These are phyloP conservation scores for Hypoxylon sp. DNA, from an alignment of 2,329 filamentous ascomycete genomes.

Conservation along the genomic window DNA sequence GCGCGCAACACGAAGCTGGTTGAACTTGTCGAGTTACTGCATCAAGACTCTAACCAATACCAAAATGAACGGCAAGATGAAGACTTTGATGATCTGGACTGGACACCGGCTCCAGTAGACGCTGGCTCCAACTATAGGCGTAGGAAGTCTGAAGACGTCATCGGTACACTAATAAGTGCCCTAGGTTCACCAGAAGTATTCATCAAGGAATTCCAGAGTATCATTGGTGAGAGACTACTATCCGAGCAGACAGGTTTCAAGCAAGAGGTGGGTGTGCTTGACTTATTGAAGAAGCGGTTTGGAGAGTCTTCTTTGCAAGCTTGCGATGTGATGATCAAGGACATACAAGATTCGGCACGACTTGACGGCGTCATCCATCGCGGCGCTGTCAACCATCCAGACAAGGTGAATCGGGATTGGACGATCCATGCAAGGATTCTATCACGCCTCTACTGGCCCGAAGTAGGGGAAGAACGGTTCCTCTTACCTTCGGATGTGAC, in stretches of 20 bases:
- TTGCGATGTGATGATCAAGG: slow-evolving; percentile 97
- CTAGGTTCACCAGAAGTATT: slow-evolving; percentile 92
- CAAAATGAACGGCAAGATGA: slow-evolving; percentile 67
- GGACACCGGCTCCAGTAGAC: slow-evolving; percentile 93
- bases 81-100: slow-evolving; percentile 90
- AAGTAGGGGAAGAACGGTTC: slow-evolving; percentile 78
- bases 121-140: slow-evolving; percentile 93
- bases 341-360: slow-evolving; percentile 84
- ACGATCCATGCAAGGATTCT: slow-evolving; percentile 84
- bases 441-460: slow-evolving; percentile 94
- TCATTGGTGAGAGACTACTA: slow-evolving; percentile 85
- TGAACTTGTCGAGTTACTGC: slow-evolving; percentile 76
- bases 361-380: slow-evolving; percentile 77
- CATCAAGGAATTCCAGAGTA: slow-evolving; percentile 91
- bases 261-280: slow-evolving; percentile 84
- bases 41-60: slow-evolving; percentile 71
- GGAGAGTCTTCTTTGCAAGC: slow-evolving; percentile 88
- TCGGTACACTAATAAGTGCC: slow-evolving; percentile 88
- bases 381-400: slow-evolving; percentile 48
- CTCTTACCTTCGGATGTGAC: slow-evolving; percentile 69
- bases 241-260: slow-evolving; percentile 76
- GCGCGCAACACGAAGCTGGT: slow-evolving; percentile 66
- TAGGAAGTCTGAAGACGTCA: slow-evolving; percentile 88
- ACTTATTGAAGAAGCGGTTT: slow-evolving; percentile 88
- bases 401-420: slow-evolving; percentile 49